These are phyloP conservation scores for Alternaria tenuissima DNA, from an alignment of 2,329 filamentous ascomycete species.

Conservation along the genomic window DNA sequence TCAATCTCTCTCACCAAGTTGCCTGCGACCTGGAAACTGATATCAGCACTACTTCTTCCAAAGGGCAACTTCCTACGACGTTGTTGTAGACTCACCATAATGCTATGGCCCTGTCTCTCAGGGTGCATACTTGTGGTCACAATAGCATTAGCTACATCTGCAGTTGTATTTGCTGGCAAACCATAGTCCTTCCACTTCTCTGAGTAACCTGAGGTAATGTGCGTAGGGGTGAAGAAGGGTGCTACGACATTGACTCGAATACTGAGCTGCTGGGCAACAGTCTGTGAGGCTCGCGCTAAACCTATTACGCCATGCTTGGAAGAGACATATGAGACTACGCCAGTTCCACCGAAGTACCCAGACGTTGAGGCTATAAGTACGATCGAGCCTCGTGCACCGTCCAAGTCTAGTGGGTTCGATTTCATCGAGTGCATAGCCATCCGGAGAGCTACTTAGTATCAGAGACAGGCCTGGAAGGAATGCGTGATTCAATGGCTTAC, in stretches of 20 bases:
- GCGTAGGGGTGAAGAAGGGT: constrained; percentile 59
- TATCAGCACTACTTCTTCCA: background rate
- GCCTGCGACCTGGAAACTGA: constrained; percentile 36
- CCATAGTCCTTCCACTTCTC: constrained; percentile 50
- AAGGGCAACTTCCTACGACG: background rate
- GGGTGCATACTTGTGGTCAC: constrained; percentile 50
- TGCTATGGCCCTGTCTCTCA: constrained; percentile 36
- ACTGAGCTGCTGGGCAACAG: constrained; percentile 42
- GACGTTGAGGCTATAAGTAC: constrained; percentile 54
- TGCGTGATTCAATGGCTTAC: constrained; percentile 28
- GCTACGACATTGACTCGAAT: constrained; percentile 58
- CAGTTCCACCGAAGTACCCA: constrained; percentile 56
- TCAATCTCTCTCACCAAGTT: constrained; percentile 44
- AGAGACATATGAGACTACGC: constrained; percentile 54
- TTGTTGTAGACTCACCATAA: constrained; percentile 34
- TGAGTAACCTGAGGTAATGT: constrained; percentile 53
- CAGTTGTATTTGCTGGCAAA: constrained; percentile 53
- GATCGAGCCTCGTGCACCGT: constrained; percentile 46
- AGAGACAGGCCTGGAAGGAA: background rate
- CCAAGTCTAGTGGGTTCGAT: constrained; percentile 40
- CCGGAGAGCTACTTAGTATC: constrained; percentile 29
- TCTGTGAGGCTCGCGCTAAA: constrained; percentile 51
- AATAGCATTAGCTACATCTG: constrained; percentile 55
- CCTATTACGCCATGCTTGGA: constrained; percentile 56
- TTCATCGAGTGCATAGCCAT: constrained; percentile 44